These are phyloP conservation scores for Sphagnum tenellum DNA, from an alignment of 225 moss, liverwort and hornwort species.

Conservation along the genomic window DNA sequence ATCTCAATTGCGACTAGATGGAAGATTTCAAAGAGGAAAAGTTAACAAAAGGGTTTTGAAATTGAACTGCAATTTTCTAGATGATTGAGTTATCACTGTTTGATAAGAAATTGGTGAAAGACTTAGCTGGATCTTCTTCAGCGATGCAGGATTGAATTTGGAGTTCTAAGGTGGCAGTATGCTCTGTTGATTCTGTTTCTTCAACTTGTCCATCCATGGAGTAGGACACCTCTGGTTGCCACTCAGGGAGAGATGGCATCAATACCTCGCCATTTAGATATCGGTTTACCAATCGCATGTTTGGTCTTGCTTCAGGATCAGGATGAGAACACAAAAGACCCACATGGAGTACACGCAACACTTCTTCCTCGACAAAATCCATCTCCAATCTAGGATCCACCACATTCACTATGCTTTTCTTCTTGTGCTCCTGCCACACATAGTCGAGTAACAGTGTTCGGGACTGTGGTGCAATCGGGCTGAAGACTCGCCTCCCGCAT, in stretches of 20 bases:
- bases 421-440: constrained; percentile 41
- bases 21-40: too few relatives aligned
- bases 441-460: constrained; percentile 45
- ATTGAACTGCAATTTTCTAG: too few relatives aligned
- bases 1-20: too few relatives aligned
- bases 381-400: constrained; percentile 30
- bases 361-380: constrained; percentile 23
- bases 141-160: too few relatives aligned
- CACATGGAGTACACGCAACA: constrained; percentile 25
- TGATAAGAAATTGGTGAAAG: too few relatives aligned
- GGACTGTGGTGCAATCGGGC: constrained; percentile 10
- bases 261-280: constrained; percentile 58
- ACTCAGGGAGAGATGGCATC: constrained; percentile 44
- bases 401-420: constrained; percentile 20
- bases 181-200: too few relatives aligned
- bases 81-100: too few relatives aligned
- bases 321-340: constrained; percentile 57
- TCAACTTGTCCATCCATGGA: neutral
- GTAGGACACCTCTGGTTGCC: constrained; percentile 18
- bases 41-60: too few relatives aligned
- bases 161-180: too few relatives aligned
- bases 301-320: constrained; percentile 51
- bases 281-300: constrained; percentile 64
- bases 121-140: too few relatives aligned
- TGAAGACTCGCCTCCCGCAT: constrained; percentile 44